A percentile compares a stretch with the other conserved stretches of the same genome.
phyloP scores from a whole-genome alignment of 345 rosid species.

The Xanthoceras sorbifolium region DNA sequence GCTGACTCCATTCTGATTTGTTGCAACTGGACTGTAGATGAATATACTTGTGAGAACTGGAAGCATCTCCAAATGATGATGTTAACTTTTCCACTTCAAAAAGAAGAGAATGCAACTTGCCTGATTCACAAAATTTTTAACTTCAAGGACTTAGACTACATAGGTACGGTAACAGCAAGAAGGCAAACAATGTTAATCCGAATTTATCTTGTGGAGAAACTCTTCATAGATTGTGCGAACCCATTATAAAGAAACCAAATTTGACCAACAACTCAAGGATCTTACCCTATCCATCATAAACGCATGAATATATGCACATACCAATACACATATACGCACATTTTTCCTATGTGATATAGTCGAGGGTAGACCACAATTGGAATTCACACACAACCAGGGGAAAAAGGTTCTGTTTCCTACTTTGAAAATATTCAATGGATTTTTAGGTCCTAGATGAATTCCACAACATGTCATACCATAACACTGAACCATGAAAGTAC shows the following conservation, averaged over 20 bases:
- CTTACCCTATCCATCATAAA: not conserved
- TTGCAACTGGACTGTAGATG: slow-evolving; percentile 1
- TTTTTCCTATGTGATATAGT: not conserved
- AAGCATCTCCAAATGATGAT: slow-evolving; percentile 22
- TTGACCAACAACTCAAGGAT: not conserved
- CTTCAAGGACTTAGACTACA: not conserved
- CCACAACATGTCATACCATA: not conserved
- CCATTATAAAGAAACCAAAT: not conserved
- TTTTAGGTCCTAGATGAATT: not conserved
- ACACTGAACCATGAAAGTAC: not conserved
- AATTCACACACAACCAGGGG: not conserved
- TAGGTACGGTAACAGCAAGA: not conserved
- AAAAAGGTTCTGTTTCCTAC: too few relatives aligned
- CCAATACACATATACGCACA: not conserved
- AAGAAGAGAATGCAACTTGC: slow-evolving; percentile 29
- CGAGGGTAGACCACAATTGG: not conserved
- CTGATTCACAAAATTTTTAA: slow-evolving; percentile 32
- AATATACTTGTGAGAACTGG: not conserved
- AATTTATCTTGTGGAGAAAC: not conserved
- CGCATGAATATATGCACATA: not conserved
- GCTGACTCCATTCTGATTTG: slow-evolving; percentile 21
- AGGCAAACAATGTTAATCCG: not conserved
- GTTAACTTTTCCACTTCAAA: slow-evolving; percentile 26
- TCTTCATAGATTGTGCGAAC: not conserved
- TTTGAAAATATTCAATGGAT: too few relatives aligned